Conservation (phyloP, 208 protist species). For the Crithidia expoeki region DNA sequence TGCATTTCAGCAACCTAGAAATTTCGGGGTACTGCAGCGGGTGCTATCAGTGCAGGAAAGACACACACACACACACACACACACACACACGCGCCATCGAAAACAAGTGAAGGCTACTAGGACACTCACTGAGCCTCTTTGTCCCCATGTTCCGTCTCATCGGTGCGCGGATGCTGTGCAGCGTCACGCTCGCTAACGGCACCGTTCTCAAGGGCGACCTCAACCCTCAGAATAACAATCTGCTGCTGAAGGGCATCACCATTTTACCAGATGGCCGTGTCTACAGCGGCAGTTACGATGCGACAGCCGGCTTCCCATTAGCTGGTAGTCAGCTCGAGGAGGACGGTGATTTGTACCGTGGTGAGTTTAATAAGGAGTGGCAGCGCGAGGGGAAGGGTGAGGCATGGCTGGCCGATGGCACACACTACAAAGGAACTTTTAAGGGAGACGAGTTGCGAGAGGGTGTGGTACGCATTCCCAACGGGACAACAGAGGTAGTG, state of each 20-base stretch:
- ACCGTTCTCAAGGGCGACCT: constrained; percentile 72
- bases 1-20: too few species aligned
- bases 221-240: constrained; percentile 49
- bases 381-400: constrained; percentile 86
- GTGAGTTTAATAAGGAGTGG: constrained; percentile 84
- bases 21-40: too few species aligned
- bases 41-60: too few species aligned
- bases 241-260: constrained; percentile 66
- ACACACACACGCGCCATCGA: too few species aligned
- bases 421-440: constrained; percentile 84
- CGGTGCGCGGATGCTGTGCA: constrained; percentile 27
- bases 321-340: constrained; percentile 83
- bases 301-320: constrained; percentile 61
- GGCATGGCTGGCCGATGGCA: constrained; percentile 89
- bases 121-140: not conserved
- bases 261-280: constrained; percentile 80
- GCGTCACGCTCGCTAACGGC: constrained; percentile 66
- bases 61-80: too few species aligned
- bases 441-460: constrained; percentile 76
- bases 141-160: constrained; percentile 35
- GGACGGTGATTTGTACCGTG: constrained; percentile 89
- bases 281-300: constrained; percentile 79
- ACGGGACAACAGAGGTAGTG: constrained; percentile 79
- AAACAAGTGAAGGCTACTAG: constrained; percentile 7
- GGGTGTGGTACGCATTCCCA: constrained; percentile 88